phyloP scores from a whole-genome alignment of 2,329 filamentous ascomycete genomes.

The Neocatenulostroma microsporum region DNA sequence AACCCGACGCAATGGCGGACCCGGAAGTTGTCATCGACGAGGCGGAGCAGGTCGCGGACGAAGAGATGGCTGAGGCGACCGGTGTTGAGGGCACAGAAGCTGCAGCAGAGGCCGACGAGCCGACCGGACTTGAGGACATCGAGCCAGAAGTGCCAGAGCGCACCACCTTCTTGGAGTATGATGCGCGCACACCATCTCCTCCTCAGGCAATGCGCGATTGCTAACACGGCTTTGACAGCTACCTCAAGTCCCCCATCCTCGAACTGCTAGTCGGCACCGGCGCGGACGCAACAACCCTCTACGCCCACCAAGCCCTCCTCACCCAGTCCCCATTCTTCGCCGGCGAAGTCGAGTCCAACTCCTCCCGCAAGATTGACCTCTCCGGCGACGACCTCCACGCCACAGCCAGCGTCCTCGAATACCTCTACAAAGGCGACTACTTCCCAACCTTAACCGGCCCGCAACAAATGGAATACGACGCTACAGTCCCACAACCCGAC shows the following conservation, averaged over 20 bases:
- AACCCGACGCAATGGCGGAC: slow-evolving; percentile 25
- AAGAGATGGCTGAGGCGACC: slow-evolving; percentile 42
- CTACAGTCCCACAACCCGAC: slow-evolving; percentile 58
- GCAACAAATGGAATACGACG: slow-evolving; percentile 60
- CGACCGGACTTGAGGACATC: slow-evolving; percentile 35
- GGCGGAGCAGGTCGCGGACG: slow-evolving; percentile 35
- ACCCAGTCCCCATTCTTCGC: slow-evolving; percentile 66
- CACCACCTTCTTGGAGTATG: slow-evolving; percentile 40
- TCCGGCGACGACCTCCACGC: slow-evolving; percentile 61
- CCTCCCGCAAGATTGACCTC: slow-evolving; percentile 57
- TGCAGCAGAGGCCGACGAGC: slow-evolving; percentile 26
- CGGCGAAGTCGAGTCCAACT: slow-evolving; percentile 51
- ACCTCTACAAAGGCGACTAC: slow-evolving; percentile 78
- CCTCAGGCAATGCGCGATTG: slow-evolving; percentile 3
- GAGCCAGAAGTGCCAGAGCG: slow-evolving; percentile 35
- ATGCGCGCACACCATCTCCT: slow-evolving; percentile 1
- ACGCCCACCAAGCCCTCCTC: slow-evolving; percentile 73
- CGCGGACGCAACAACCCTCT: slow-evolving; percentile 55
- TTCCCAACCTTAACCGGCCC: slow-evolving; percentile 60
- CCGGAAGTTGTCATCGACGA: slow-evolving; percentile 26
- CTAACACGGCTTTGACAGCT: slow-evolving; percentile 26
- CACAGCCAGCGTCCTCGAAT: slow-evolving; percentile 73
- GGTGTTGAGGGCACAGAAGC: slow-evolving; percentile 19
- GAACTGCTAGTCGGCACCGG: slow-evolving; percentile 43
- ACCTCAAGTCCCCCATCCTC: slow-evolving; percentile 43